Evolutionary conservation across 2,329 filamentous ascomycete genomes (phyloP), one percentile per base, ranked within the genome.

Genomic region (Neopestalotiopsis rosae): DNA sequence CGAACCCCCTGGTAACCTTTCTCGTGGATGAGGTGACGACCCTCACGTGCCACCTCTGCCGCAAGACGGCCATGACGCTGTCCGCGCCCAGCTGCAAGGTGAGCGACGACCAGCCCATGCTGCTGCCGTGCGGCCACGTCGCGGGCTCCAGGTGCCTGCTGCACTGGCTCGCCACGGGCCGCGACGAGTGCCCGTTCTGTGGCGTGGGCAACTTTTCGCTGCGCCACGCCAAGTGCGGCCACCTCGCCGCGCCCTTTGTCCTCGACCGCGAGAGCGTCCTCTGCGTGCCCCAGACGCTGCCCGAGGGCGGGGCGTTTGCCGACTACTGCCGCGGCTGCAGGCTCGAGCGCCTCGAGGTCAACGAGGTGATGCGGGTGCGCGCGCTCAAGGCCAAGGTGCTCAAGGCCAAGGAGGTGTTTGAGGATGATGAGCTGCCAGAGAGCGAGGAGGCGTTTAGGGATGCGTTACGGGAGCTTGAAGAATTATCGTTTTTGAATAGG

Each of bases 31-130:
- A 67, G n/a, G 74, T 74, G 0, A 10, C 67, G 1, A 69, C 71
- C 17, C 71, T 77, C 24, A 10, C 52, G 0, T 79, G 76, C 32
- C 70, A 74, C 56, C 76, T 79, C 30, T 78, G 77, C 57, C 63
- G 67, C 10, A 9, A 32, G 7, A 49, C 63, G 9, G 9, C 28
- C n/a, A 30, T 66, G 63, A 49, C 30, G 28, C 49, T 66, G 0
- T 17, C 14, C 24, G 24, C n/a, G 20, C 24, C 20, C 7, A 32
- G 20, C 13, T 38, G 28, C 40, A 57, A 20, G 20, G 32, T 66
- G 5, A 40, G 10, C 6, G 63, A 66, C 49, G 12, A 2, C 2
- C 17, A 34, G 63, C 63, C 63, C 1, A 12, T 42, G 13, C 5
- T 58, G 1, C 20, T 66, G 30, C 63, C 63, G 13, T 66, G 63